A percentile compares a stretch with the other conserved stretches of the same genome.
Evolutionary conservation across 2,329 filamentous ascomycete genomes (phyloP).

Genomic region (Chaetothyriales sp.): DNA sequence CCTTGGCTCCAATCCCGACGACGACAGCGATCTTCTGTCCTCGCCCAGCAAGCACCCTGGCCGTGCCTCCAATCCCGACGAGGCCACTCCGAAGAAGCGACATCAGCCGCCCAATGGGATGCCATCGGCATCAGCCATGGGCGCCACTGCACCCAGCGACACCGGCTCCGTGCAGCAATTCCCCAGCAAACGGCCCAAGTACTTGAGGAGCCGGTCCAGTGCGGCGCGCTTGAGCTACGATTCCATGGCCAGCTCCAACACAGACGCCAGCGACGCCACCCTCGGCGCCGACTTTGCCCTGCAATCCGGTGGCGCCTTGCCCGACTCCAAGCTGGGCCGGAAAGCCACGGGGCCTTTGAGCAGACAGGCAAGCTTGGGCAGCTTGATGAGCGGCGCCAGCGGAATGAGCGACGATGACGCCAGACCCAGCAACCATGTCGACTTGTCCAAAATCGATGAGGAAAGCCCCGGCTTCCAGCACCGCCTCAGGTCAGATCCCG

Average conservation of each 20-base stretch:
- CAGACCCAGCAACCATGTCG: conserved; percentile 27
- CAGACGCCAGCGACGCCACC: conserved; percentile 58
- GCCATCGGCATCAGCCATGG: neutral
- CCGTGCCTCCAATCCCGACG: conserved; percentile 6
- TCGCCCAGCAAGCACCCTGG: conserved; percentile 6
- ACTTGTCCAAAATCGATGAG: conserved; percentile 46
- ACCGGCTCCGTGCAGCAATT: conserved; percentile 1
- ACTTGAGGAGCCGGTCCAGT: conserved; percentile 41
- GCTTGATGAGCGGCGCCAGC: conserved; percentile 64
- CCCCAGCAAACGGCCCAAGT: conserved; percentile 38
- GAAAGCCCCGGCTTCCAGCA: conserved; percentile 29
- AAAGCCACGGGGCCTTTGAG: conserved; percentile 41
- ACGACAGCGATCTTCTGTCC: too few species aligned
- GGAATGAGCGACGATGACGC: conserved; percentile 35
- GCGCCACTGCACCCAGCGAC: conserved; percentile 5
- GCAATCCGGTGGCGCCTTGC: conserved; percentile 64
- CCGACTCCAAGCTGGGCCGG: conserved; percentile 29
- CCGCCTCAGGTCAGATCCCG: conserved; percentile 26
- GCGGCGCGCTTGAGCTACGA: conserved; percentile 47
- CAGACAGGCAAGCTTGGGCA: conserved; percentile 73
- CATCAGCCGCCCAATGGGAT: neutral
- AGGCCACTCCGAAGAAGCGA: conserved; percentile 8
- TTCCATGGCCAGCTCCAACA: conserved; percentile 40
- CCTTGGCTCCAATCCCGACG: conserved; percentile 6
- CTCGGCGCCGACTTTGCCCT: conserved; percentile 67